These are phyloP conservation scores for Zygoascus tannicola DNA, from an alignment of 805 yeast genomes.

Conservation along the genomic window DNA sequence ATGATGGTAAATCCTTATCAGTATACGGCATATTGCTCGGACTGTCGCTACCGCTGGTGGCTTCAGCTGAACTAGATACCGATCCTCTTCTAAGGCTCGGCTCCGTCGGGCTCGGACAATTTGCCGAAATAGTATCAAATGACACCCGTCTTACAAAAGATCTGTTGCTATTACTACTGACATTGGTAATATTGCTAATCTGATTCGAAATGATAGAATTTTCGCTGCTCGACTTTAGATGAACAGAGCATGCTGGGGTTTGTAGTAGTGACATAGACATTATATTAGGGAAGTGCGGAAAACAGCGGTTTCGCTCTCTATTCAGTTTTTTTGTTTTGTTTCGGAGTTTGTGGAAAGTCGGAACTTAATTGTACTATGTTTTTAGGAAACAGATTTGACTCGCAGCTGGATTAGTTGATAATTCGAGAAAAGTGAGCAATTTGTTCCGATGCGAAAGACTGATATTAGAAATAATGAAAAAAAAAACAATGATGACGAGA, in stretches of 20 bases:
- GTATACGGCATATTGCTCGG: neutral
- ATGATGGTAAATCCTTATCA: neutral
- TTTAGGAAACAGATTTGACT: no score
- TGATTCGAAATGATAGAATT: neutral
- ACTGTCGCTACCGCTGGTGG: neutral
- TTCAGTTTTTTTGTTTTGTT: no score
- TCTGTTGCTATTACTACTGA: neutral
- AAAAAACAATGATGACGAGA: no score
- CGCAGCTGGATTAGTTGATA: no score
- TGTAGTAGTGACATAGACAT: neutral
- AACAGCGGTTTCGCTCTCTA: no score
- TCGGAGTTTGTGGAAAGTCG: no score
- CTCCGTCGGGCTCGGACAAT: neutral
- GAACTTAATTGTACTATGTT: no score
- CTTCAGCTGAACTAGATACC: neutral
- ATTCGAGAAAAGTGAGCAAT: no score
- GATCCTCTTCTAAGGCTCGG: neutral
- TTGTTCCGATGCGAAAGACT: no score
- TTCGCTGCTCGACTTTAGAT: neutral
- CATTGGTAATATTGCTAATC: neutral
- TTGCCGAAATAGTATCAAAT: slow-evolving; percentile 15
- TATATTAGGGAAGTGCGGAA: no score
- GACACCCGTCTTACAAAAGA: slow-evolving; percentile 13
- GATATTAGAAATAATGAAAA: no score
- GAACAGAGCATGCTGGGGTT: neutral